These are phyloP conservation scores for Hemileia vastatrix DNA, from an alignment of 1,284 basidiomycete species.

Conservation along the genomic window DNA sequence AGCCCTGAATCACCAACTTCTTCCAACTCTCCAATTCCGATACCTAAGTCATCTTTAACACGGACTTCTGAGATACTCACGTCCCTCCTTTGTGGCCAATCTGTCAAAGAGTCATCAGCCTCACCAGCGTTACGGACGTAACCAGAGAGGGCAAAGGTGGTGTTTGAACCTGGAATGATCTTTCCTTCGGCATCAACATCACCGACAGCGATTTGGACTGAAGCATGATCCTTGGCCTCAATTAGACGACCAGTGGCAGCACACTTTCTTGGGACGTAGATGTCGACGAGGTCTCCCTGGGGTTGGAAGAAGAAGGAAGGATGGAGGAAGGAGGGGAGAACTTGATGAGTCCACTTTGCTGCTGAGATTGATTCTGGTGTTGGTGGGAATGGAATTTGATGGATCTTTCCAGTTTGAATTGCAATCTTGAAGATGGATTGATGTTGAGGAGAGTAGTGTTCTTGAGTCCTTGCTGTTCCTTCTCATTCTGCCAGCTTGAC, in stretches of 20 bases:
- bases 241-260: conserved; percentile 71
- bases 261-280: conserved; percentile 99
- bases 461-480: too few relatives aligned
- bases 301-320: conserved; percentile 4
- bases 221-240: conserved; percentile 97
- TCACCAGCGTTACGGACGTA: conserved; percentile 89
- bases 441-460: too few relatives aligned
- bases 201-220: conserved; percentile 86
- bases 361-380: background rate
- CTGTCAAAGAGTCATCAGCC: conserved; percentile 96
- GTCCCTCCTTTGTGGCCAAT: conserved; percentile 83
- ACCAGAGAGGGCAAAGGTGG: conserved; percentile 87
- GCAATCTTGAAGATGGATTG: conserved; percentile 9
- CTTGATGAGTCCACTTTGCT: background rate
- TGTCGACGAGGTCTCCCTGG: conserved; percentile 99
- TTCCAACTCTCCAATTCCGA: too few relatives aligned
- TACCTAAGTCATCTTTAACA: too few relatives aligned
- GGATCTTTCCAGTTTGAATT: conserved; percentile 11
- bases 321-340: background rate
- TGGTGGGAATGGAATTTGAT: background rate
- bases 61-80: too few relatives aligned
- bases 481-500: too few relatives aligned
- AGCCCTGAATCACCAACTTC: too few relatives aligned
- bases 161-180: conserved; percentile 67
- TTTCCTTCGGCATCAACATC: conserved; percentile 91